Evolutionary conservation across 371 early-diverging fungal genomes (phyloP).

Genomic region (Mucor circinelloides): DNA sequence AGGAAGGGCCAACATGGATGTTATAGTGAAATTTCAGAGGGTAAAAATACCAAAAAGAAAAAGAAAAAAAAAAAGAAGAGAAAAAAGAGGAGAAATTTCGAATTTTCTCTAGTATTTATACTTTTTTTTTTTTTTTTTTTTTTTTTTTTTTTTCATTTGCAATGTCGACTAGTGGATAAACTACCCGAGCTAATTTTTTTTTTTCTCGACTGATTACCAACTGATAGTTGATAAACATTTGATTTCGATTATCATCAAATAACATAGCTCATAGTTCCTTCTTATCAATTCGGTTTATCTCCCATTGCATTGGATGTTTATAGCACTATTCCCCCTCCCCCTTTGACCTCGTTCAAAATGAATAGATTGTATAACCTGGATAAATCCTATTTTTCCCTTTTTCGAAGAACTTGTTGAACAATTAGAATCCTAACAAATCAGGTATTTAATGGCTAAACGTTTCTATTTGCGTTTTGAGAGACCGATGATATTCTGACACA

Average conservation of each 20-base stretch:
- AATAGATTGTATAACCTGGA: neutral
- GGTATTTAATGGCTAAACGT: neutral
- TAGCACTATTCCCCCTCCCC: neutral
- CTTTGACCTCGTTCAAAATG: neutral
- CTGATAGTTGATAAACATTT: neutral
- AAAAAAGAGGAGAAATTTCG: neutral
- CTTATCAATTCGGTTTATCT: neutral
- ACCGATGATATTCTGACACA: neutral
- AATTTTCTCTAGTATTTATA: neutral
- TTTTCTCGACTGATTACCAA: neutral
- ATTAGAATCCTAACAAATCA: neutral
- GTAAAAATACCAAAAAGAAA: conserved; percentile 33
- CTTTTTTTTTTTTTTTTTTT: neutral
- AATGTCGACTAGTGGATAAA: neutral
- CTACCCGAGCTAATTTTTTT: neutral
- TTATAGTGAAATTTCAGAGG: conserved; percentile 5
- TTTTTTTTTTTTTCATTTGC: neutral
- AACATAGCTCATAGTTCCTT: neutral
- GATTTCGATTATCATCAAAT: neutral
- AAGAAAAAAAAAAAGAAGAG: conserved; percentile 34
- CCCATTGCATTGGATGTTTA: neutral
- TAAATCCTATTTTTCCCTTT: neutral
- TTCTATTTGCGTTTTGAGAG: neutral
- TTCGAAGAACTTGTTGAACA: neutral
- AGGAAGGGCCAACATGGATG: conserved; percentile 31